Evolutionary conservation across 768 basidiomycete species (phyloP).

Genomic region (Boletus sp.): DNA sequence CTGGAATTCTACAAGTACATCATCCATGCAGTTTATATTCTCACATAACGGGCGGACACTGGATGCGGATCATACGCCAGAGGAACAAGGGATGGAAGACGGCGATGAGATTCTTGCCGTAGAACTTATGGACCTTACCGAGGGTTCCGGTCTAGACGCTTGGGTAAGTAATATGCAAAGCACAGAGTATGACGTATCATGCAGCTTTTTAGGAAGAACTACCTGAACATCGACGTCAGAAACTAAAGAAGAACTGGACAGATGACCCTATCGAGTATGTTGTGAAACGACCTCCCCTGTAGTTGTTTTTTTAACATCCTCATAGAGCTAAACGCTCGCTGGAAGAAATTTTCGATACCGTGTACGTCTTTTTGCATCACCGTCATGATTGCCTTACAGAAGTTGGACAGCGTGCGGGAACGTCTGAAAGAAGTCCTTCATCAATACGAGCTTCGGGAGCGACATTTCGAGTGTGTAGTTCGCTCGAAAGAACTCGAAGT

Average conservation of each 20-base stretch:
- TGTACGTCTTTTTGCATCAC: conserved; percentile 50
- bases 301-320: neutral
- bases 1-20: conserved; percentile 36
- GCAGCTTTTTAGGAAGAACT: conserved; percentile 52
- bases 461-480: conserved; percentile 89
- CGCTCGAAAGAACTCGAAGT: conserved; percentile 92
- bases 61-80: conserved; percentile 80
- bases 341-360: conserved; percentile 80
- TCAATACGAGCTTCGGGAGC: conserved; percentile 87
- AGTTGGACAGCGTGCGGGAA: conserved; percentile 62
- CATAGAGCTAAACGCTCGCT: conserved; percentile 67
- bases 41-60: conserved; percentile 76
- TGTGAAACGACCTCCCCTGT: conserved; percentile 4
- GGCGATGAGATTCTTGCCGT: conserved; percentile 87
- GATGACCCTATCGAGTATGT: conserved; percentile 72
- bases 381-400: neutral
- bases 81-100: conserved; percentile 84
- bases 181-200: neutral
- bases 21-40: conserved; percentile 77
- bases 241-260: conserved; percentile 78
- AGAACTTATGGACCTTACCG: conserved; percentile 87
- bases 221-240: conserved; percentile 60
- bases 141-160: conserved; percentile 57
- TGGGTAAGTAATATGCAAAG: conserved; percentile 43
- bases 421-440: conserved; percentile 83